phyloP scores from a whole-genome alignment of 2,329 filamentous ascomycete genomes.

The Xylariomycetidae sp. region DNA sequence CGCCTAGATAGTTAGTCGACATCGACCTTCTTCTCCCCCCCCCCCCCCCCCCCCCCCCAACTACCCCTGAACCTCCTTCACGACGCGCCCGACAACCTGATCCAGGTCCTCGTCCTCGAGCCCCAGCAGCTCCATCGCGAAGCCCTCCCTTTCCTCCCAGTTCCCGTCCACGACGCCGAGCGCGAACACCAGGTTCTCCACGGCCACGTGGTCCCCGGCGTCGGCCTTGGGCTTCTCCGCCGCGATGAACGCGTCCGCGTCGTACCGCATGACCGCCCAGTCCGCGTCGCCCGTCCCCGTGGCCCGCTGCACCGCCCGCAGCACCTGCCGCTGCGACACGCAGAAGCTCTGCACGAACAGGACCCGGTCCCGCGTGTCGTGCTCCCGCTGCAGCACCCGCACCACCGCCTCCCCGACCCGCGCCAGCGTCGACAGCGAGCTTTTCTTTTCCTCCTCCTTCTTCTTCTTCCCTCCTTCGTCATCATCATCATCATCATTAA shows the following conservation, averaged over 20 bases:
- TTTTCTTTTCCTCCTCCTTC: slow-evolving; percentile 25
- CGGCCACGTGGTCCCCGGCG: slow-evolving; percentile 30
- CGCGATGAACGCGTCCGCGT: slow-evolving; percentile 36
- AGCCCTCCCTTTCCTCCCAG: slow-evolving; percentile 40
- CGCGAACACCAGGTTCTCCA: slow-evolving; percentile 46
- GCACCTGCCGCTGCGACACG: slow-evolving; percentile 31
- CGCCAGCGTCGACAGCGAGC: slow-evolving; percentile 31
- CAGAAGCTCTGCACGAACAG: slow-evolving; percentile 38
- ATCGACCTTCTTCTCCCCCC: too few relatives aligned
- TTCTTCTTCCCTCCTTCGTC: slow-evolving; percentile 25
- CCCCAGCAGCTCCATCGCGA: slow-evolving; percentile 43
- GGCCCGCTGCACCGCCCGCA: slow-evolving; percentile 29
- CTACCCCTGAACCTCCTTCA: too few relatives aligned
- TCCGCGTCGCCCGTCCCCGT: slow-evolving; percentile 20
- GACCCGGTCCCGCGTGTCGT: slow-evolving; percentile 28
- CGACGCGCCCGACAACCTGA: slow-evolving; percentile 31
- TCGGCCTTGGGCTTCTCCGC: slow-evolving; percentile 33
- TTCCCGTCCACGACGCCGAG: slow-evolving; percentile 43
- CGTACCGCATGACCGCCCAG: slow-evolving; percentile 27
- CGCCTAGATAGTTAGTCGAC: too few relatives aligned
- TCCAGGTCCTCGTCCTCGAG: slow-evolving; percentile 44
- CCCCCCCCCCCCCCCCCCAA: too few relatives aligned
- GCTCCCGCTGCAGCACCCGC: slow-evolving; percentile 21
- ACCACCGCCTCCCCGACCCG: slow-evolving; percentile 31
- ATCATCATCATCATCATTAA: too few relatives aligned